Conservation (phyloP, 2,329 filamentous ascomycete genomes). For the Xylaria hypoxylon region DNA sequence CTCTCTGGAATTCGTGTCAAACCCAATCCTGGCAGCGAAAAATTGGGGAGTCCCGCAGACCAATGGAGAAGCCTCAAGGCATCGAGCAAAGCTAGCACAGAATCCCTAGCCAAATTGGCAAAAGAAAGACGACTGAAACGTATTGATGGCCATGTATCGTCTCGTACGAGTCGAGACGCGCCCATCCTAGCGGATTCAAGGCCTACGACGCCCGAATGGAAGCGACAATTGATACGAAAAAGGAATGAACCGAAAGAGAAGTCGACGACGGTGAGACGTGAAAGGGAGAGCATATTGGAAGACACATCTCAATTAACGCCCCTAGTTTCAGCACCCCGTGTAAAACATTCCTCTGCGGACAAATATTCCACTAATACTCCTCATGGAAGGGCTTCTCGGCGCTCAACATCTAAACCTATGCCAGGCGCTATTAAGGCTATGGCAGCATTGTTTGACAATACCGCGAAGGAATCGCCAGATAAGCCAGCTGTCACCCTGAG, state of each 20-base stretch:
- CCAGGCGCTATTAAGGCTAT: constrained; percentile 60
- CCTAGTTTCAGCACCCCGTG: constrained; percentile 14
- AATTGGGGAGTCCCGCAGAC: constrained; percentile 15
- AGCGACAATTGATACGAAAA: constrained; percentile 34
- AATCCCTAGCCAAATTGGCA: constrained; percentile 41
- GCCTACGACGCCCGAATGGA: constrained; percentile 40
- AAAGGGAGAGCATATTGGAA: constrained; percentile 37
- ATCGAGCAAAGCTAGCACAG: constrained; percentile 44
- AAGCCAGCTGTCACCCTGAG: constrained; percentile 25
- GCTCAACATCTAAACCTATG: constrained; percentile 45
- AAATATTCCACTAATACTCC: constrained; percentile 17
- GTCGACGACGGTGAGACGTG: constrained; percentile 31
- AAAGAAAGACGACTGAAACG: constrained; percentile 46
- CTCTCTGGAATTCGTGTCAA: background rate
- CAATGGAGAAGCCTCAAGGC: constrained; percentile 42
- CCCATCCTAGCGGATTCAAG: constrained; percentile 9
- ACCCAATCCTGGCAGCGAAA: background rate
- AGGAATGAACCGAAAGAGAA: constrained; percentile 30
- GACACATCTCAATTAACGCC: constrained; percentile 22
- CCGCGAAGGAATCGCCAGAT: constrained; percentile 45
- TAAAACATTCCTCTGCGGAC: constrained; percentile 17
- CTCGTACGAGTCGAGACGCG: constrained; percentile 37
- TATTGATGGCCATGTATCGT: constrained; percentile 23
- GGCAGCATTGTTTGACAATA: constrained; percentile 63
- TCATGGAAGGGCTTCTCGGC: constrained; percentile 24